Base-by-base conservation (phyloP, 1,139 yeast species). In the Diutina catenulata region DNA sequence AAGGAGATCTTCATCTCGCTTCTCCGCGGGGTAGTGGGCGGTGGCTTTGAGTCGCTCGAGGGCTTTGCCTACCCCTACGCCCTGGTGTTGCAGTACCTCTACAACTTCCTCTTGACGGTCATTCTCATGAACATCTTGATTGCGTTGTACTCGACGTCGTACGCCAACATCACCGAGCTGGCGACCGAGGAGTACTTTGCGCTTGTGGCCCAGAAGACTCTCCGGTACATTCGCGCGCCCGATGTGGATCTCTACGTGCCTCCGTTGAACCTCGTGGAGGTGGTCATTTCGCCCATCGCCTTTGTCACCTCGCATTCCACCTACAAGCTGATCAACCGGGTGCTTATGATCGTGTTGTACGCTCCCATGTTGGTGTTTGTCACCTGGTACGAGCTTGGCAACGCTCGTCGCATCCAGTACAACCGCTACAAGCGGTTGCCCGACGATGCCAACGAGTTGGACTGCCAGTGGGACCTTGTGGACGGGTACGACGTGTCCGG, bases 171-270 rank as follows among this genome's bases (percentile, higher is more conserved):
- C 45, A 81, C 80, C 41, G 93, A 75, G 39, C 83, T 84, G 59
- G 87, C 94, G 1, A 76, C 78, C 22, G 83, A 80, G 50, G 94
- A 86, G 54, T 86, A 80, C 55, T 71, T 84, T 64, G 94, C 94
- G 0, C 69, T 84, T 40, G 82, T 82, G 46, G 84, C 95, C 3
- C 82, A 81, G 46, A 83, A 84, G 61, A 84, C 94, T 0, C 68
- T 86, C 47, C 68, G 88, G 43, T 86, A 81, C 51, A 76, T 84
- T 39, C 70, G 95, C 47, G 94, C 95, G 0, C 95, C 95, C 0
- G 95, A 86, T 58, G 79, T 76, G 42, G 78, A 81, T 49, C 82
- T 84, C 35, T 86, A 76, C 52, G 88, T 84, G 23, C 93, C 95
- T 5, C 95, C 95, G 6, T 67, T 84, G 44, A 86, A 86, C 52